Evolutionary conservation across 306 rosid species (phyloP).

Genomic region (Gastrolobium bilobum): DNA sequence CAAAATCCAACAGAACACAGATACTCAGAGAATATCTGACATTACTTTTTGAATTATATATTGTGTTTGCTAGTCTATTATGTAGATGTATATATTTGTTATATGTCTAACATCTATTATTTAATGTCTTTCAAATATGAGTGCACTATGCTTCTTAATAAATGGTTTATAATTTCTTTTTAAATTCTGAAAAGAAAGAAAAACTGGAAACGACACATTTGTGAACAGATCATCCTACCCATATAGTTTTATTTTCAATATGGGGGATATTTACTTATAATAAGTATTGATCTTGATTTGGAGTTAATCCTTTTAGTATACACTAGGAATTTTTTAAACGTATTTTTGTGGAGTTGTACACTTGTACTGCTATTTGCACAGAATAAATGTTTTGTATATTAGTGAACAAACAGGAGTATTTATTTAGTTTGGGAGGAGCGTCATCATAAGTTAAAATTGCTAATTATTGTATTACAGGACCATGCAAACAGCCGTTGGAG

Average conservation of each 20-base stretch:
- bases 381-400: constrained; percentile 26
- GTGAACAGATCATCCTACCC: constrained; percentile 32
- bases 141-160: neutral
- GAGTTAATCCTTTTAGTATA: constrained; percentile 19
- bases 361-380: neutral
- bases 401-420: constrained; percentile 26
- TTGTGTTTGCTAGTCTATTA: neutral
- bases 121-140: constrained; percentile 8
- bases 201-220: constrained; percentile 13
- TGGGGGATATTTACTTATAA: neutral
- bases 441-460: constrained; percentile 21
- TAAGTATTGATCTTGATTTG: neutral
- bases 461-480: constrained; percentile 71
- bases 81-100: neutral
- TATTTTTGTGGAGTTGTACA: constrained; percentile 25
- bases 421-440: neutral
- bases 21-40: constrained; percentile 1
- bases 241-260: neutral
- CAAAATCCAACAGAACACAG: constrained; percentile 1
- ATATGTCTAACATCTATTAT: neutral
- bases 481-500: constrained; percentile 97
- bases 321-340: constrained; percentile 1
- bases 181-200: constrained; percentile 10
- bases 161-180: neutral
- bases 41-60: neutral